These are phyloP conservation scores for Lolium multiflorum DNA, from an alignment of 176 grass and related monocot species.

Conservation along the genomic window DNA sequence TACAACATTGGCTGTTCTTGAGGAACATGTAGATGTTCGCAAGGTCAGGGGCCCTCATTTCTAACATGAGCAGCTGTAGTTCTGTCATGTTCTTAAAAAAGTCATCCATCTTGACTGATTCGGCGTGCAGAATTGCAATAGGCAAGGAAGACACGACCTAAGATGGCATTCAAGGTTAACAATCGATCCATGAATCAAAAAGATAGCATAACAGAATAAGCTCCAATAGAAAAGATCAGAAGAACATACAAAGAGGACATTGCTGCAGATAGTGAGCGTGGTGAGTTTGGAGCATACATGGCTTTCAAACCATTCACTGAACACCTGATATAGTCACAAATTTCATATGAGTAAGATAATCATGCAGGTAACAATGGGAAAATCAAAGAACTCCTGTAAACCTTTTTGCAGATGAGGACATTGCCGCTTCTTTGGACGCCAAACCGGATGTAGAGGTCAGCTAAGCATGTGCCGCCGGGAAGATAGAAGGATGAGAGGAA, in stretches of 20 bases:
- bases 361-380: not conserved
- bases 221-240: not conserved
- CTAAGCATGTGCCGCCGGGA: not conserved
- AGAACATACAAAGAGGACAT: constrained; percentile 20
- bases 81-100: constrained; percentile 62
- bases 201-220: not conserved
- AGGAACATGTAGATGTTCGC: constrained; percentile 61
- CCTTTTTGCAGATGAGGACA: constrained; percentile 25
- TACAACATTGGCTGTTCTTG: constrained; percentile 40
- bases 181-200: not conserved
- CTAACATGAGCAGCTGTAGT: constrained; percentile 63
- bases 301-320: constrained; percentile 18
- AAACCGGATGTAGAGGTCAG: constrained; percentile 54
- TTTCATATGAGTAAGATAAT: not conserved
- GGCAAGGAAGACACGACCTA: constrained; percentile 36
- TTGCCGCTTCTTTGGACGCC: constrained; percentile 10
- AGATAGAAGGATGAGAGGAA: constrained; percentile 5
- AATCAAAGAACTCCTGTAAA: not conserved
- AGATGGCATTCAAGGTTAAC: not conserved
- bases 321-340: constrained; percentile 7
- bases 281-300: constrained; percentile 43
- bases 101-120: constrained; percentile 36
- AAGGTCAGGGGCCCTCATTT: constrained; percentile 55
- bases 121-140: not conserved
- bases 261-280: constrained; percentile 39